Base-by-base conservation (phyloP, 2,329 filamentous ascomycete genomes). In the Trichoderma breve region DNA sequence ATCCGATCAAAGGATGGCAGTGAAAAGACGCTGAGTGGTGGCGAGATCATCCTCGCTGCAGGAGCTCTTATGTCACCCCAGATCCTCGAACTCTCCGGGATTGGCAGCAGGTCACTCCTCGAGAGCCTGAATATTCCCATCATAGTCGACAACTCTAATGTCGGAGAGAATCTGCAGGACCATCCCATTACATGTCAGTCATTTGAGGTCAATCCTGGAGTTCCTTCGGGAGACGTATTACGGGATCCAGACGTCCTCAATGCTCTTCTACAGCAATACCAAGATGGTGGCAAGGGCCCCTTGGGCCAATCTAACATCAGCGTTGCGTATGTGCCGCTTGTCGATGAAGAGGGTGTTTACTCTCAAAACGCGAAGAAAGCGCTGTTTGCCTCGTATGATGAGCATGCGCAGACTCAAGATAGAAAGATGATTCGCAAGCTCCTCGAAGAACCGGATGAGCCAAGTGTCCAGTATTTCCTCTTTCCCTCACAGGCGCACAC, bases 121-220 rank as follows among this genome's bases (percentile, higher is more conserved):
- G 68, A 75, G 21, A 74, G 77, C 8, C 78, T 81, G 6, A 76
- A 76, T 15, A 80, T 84, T 47, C 70, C 75, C 3, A 67, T 76
- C 6, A 71, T 82, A n/a, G 73, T 83, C 11, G 77, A 82, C 60
- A 76, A 84, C 32, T 78, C 81, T 6, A 81, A 57, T 7, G 73
- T 84, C 9, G 83, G 83, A 62, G 80, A 81, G 73, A 84, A 84
- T 74, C 78, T 83, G 43, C 81, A 82, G 73, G 83, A 85, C 71
- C 83, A 84, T 73, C 60, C 73, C 6, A 64, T 73, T 51, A 51
- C 71, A 11, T 62, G 63, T 51, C 69, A 61, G 34, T 69, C 51
- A 32, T 74, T 72, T 76, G 82, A 85, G 51, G 81, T 85, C 58
- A 81, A 81, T 66, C 79, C 82, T 15, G 80, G 79, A 15, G 65